Base-by-base conservation (phyloP, 208 protist species). In the Crithidia expoeki region DNA sequence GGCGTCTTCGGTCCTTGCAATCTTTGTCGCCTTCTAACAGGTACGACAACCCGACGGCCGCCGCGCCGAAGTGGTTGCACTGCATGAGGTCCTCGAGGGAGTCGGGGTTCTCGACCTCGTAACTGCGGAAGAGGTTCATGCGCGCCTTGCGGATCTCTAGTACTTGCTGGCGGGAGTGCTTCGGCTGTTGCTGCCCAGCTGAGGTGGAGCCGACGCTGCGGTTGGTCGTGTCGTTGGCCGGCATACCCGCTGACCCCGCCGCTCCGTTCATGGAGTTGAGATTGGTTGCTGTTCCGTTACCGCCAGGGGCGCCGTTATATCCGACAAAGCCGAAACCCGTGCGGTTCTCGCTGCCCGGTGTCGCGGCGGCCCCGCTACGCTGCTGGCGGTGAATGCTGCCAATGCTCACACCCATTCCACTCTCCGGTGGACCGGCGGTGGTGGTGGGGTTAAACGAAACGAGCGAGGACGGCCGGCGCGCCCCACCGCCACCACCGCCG, bases 51-150 rank as follows among this genome's bases (percentile, higher is more conserved):
- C 82, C 89, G 23, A 83, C 82, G 16, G 89, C 89, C 2, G 76
- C 75, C 25, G 86, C 80, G 47, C 86, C 92, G 71, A 96, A 92
- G 76, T 96, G 85, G 58, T 76, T 85, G 72, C 86, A 92, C 63
- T 84, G 72, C 74, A 92, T 84, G 11, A 81, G 49, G 47, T 84
- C 70, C 6, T 59, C 52, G 6, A 80, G 64, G 6, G 72, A 62
- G 51, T 89, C 82, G n/a, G 76, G 42, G 52, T 83, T 66, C 36
- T 83, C 71, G n/a, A 64, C 59, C 67, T 92, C 86, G 72, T 95
- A 95, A 69, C 80, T 87, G 63, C 84, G 82, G 59, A 94, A 95
- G 50, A 94, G 83, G 9, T 55, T 76, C 72, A 80, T 82, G 34
- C 90, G 90, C 10, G 75, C 80, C 58, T 86, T 87, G 21, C 81